These are phyloP conservation scores for Globisporangium carolinianum DNA, from an alignment of 352 stramenopile species.

Conservation along the genomic window DNA sequence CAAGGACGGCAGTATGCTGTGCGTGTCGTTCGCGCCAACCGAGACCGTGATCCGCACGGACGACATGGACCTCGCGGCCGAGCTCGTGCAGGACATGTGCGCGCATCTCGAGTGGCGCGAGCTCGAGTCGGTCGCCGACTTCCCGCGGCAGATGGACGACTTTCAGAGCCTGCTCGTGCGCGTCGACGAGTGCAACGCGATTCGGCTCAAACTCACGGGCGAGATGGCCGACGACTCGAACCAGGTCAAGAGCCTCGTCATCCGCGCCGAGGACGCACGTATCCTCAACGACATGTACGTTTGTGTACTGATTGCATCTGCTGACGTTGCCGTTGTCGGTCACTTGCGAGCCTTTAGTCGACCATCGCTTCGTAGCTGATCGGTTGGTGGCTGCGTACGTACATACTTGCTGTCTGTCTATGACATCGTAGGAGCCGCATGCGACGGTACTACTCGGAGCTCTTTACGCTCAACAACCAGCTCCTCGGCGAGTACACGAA, in stretches of 20 bases:
- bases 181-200: constrained; percentile 84
- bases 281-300: constrained; percentile 90
- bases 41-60: constrained; percentile 72
- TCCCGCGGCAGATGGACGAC: constrained; percentile 82
- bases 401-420: too few relatives aligned
- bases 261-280: constrained; percentile 88
- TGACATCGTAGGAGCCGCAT: constrained; percentile 33
- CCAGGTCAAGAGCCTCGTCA: constrained; percentile 87
- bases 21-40: constrained; percentile 35
- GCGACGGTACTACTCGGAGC: constrained; percentile 84
- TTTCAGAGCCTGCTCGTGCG: constrained; percentile 69
- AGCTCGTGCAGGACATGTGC: constrained; percentile 88
- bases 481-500: constrained; percentile 90
- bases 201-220: constrained; percentile 85
- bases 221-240: constrained; percentile 93
- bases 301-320: not conserved
- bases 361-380: too few relatives aligned
- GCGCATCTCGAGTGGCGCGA: constrained; percentile 78
- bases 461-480: constrained; percentile 89
- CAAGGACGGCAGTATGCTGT: constrained; percentile 41
- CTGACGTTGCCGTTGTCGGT: not conserved
- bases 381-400: too few relatives aligned
- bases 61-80: constrained; percentile 80
- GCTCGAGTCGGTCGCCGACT: constrained; percentile 80
- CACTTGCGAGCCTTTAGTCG: not conserved